These are phyloP conservation scores for Mycena polygramma DNA, from an alignment of 768 basidiomycete species.

Conservation along the genomic window DNA sequence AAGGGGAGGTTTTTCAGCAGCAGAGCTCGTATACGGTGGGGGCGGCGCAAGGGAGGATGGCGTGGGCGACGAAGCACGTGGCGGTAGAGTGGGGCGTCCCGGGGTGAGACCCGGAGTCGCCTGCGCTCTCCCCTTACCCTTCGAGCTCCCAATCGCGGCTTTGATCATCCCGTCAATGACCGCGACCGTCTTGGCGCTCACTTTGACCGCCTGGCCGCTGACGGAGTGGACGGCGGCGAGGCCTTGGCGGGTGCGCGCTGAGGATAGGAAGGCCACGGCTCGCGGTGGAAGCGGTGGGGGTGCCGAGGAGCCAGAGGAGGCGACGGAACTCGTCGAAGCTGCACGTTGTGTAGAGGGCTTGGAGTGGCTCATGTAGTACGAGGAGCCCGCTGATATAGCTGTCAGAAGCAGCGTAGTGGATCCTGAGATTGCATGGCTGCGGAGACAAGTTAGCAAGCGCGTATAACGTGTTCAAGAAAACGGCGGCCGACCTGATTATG, in stretches of 20 bases:
- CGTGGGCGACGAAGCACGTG: slow-evolving; percentile 34
- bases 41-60: slow-evolving; percentile 36
- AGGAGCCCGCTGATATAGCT: slow-evolving; percentile 72
- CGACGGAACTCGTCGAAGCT: slow-evolving; percentile 32
- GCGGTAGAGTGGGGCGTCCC: slow-evolving; percentile 40
- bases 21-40: slow-evolving; percentile 28
- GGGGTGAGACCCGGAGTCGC: slow-evolving; percentile 12
- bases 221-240: slow-evolving; percentile 73
- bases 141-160: slow-evolving; percentile 65
- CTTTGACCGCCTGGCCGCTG: slow-evolving; percentile 74
- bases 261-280: slow-evolving; percentile 70
- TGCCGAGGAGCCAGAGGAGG: slow-evolving; percentile 36
- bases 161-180: slow-evolving; percentile 73
- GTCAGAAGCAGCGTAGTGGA: slow-evolving; percentile 74
- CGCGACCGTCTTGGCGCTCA: slow-evolving; percentile 72
- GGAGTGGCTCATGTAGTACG: slow-evolving; percentile 72
- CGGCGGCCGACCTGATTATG: slow-evolving; percentile 65
- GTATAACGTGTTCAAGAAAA: background rate
- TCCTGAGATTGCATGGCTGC: slow-evolving; percentile 75
- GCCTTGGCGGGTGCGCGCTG: slow-evolving; percentile 68
- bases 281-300: slow-evolving; percentile 54
- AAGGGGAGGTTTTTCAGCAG: slow-evolving; percentile 37
- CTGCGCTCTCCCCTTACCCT: slow-evolving; percentile 36
- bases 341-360: slow-evolving; percentile 62
- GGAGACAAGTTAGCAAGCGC: slow-evolving; percentile 3